Evolutionary conservation across 352 stramenopile species (phyloP).

Genomic region (Globisporangium ultimum): DNA sequence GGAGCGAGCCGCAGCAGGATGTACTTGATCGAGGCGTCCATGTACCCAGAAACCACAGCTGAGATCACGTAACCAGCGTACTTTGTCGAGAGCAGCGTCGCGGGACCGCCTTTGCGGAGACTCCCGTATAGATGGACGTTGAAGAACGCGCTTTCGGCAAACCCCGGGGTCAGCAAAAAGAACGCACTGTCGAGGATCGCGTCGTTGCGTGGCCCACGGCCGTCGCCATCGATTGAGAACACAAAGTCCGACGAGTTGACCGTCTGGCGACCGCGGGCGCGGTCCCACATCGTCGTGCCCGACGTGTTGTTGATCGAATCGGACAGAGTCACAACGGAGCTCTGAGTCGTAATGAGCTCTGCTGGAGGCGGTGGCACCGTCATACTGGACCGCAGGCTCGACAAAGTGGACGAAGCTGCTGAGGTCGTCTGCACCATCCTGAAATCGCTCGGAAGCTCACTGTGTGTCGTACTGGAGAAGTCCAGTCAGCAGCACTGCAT

Average conservation of each 20-base stretch:
- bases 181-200: slow-evolving; percentile 1
- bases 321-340: not conserved
- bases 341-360: not conserved
- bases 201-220: not conserved
- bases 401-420: not conserved
- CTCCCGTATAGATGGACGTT: slow-evolving; percentile 74
- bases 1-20: slow-evolving; percentile 12
- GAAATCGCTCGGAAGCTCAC: too few species aligned
- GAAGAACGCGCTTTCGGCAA: slow-evolving; percentile 36
- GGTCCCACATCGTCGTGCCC: not conserved
- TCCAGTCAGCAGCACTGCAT: too few species aligned
- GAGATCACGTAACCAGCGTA: slow-evolving; percentile 17
- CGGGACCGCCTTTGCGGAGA: slow-evolving; percentile 23
- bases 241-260: slow-evolving; percentile 1
- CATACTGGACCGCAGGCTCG: not conserved
- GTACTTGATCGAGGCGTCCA: slow-evolving; percentile 13
- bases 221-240: slow-evolving; percentile 6
- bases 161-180: slow-evolving; percentile 10
- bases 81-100: slow-evolving; percentile 5
- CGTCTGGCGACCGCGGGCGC: not conserved
- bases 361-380: not conserved
- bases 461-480: too few species aligned
- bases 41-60: slow-evolving; percentile 8
- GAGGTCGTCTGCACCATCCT: not conserved
- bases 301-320: not conserved